Evolutionary conservation across 306 rosid genomes (phyloP).

Genomic region (Trichosanthes cucumerina): DNA sequence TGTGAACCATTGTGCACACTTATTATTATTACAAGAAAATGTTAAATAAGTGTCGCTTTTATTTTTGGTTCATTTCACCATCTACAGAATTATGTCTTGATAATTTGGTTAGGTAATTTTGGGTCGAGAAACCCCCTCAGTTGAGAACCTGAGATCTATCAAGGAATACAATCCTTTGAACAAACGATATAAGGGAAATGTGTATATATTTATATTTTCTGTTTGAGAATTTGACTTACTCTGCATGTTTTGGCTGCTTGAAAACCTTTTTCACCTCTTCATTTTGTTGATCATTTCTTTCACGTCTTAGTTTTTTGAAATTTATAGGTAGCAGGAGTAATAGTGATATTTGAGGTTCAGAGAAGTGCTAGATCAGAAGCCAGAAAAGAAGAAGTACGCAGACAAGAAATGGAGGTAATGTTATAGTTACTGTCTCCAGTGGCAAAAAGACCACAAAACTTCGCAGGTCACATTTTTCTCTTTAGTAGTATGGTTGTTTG

Average conservation of each 20-base stretch:
- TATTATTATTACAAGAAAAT: background rate
- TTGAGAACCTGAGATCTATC: background rate
- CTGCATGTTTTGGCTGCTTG: background rate
- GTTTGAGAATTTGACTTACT: background rate
- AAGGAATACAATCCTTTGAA: background rate
- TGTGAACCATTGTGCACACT: background rate
- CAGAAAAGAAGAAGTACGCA: constrained; percentile 75
- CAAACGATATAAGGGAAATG: background rate
- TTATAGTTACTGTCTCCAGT: background rate
- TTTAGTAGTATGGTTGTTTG: background rate
- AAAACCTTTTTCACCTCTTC: background rate
- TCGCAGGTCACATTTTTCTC: background rate
- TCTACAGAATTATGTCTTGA: background rate
- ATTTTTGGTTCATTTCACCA: background rate
- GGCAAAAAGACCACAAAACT: background rate
- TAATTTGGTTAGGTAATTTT: background rate
- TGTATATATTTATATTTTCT: background rate
- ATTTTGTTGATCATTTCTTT: background rate
- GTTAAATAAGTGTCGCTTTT: background rate
- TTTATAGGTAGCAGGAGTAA: constrained; percentile 68
- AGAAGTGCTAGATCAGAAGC: constrained; percentile 92
- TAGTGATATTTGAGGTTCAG: constrained; percentile 74
- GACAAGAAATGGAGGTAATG: constrained; percentile 66
- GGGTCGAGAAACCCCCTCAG: background rate
- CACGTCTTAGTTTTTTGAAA: constrained; percentile 13